Evolutionary conservation across 108 stramenopile species (phyloP).

Genomic region (Cyclostephanos tholiformis): DNA sequence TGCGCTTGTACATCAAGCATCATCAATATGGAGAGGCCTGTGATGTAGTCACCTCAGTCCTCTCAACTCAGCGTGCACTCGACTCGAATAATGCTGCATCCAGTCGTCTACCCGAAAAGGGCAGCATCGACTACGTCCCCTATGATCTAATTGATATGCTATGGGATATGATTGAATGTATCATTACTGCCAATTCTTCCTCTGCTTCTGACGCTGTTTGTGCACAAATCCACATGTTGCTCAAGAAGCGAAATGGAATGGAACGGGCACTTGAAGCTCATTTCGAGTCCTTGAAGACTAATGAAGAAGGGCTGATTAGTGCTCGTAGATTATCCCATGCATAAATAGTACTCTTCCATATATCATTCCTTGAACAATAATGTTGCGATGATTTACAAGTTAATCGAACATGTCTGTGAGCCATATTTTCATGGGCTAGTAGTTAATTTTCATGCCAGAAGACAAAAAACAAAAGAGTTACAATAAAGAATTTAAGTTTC

Average conservation of each 20-base stretch:
- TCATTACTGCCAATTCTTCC: slow-evolving; percentile 16
- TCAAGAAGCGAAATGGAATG: slow-evolving; percentile 52
- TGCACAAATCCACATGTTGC: slow-evolving; percentile 11
- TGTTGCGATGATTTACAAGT: no score
- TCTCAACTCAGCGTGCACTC: slow-evolving; percentile 27
- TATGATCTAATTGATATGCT: slow-evolving; percentile 75
- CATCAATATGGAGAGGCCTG: slow-evolving; percentile 75
- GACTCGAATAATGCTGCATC: slow-evolving; percentile 28
- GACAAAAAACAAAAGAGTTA: no score
- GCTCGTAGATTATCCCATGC: slow-evolving; percentile 11
- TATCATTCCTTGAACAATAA: neutral
- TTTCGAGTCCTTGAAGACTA: slow-evolving; percentile 36
- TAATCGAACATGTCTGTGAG: no score
- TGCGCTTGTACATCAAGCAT: slow-evolving; percentile 64
- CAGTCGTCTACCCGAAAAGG: slow-evolving; percentile 76
- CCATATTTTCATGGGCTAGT: no score
- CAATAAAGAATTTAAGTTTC: no score
- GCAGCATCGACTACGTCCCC: slow-evolving; percentile 80
- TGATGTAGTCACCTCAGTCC: slow-evolving; percentile 51
- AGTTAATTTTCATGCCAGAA: no score
- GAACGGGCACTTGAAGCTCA: slow-evolving; percentile 58
- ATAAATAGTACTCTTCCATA: neutral
- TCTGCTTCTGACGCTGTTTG: neutral
- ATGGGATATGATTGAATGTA: slow-evolving; percentile 64
- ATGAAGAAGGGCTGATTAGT: slow-evolving; percentile 20